These are phyloP conservation scores for Hemisphaericaspora lyxosophila DNA, from an alignment of 1,139 yeast species.

Conservation along the genomic window DNA sequence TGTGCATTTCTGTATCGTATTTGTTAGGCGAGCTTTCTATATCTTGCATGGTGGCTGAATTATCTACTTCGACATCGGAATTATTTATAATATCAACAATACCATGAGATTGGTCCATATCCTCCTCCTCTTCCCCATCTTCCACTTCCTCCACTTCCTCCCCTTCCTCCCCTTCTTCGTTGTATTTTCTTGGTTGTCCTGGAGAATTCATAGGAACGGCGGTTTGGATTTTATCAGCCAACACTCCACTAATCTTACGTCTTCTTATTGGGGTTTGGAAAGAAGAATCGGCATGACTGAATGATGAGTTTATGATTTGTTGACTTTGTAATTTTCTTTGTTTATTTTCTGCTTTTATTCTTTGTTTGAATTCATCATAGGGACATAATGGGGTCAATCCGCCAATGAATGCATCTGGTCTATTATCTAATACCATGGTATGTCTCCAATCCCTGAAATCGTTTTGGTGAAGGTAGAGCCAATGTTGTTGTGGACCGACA, in stretches of 20 bases:
- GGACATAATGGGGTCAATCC: constrained; percentile 73
- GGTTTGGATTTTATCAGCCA: constrained; percentile 64
- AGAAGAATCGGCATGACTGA: constrained; percentile 40
- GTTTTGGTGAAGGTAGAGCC: constrained; percentile 94
- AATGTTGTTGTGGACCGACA: constrained; percentile 98
- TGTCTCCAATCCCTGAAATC: constrained; percentile 96
- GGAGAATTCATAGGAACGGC: constrained; percentile 93
- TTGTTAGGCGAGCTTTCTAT: constrained; percentile 26
- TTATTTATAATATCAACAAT: constrained; percentile 30
- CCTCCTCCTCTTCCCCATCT: constrained; percentile 15
- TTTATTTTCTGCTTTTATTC: constrained; percentile 48
- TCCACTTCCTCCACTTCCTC: constrained; percentile 24
- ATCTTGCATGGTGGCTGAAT: constrained; percentile 18
- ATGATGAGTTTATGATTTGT: constrained; percentile 23
- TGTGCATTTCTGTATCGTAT: constrained; percentile 13
- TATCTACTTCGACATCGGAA: constrained; percentile 33
- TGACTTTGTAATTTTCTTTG: constrained; percentile 37
- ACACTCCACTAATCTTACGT: constrained; percentile 66
- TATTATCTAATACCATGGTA: constrained; percentile 78
- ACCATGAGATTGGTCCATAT: not conserved
- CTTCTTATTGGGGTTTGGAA: constrained; percentile 75
- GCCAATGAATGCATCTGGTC: constrained; percentile 71
- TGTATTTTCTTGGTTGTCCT: constrained; percentile 89
- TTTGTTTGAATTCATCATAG: constrained; percentile 50
- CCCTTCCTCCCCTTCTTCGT: constrained; percentile 30